These are phyloP conservation scores for Lactifluus subvellereus DNA, from an alignment of 768 basidiomycete species.

Conservation along the genomic window DNA sequence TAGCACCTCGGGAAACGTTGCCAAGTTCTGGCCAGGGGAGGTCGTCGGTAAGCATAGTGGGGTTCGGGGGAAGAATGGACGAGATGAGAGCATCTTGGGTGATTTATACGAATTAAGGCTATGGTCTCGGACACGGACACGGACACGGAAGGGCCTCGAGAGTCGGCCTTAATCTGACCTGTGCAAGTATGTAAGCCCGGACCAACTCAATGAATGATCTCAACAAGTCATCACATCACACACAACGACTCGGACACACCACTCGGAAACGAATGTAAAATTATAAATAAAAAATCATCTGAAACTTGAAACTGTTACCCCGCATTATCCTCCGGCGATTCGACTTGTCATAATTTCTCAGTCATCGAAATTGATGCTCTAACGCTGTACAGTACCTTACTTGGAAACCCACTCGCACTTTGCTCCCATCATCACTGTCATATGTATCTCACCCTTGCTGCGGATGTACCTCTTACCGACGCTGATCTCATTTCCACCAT, in stretches of 20 bases:
- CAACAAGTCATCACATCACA: background rate
- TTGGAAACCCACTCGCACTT: too few species aligned
- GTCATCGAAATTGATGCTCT: background rate
- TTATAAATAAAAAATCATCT: background rate
- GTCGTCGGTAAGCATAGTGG: constrained; percentile 55
- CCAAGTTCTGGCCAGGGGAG: constrained; percentile 83
- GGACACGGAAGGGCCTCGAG: background rate
- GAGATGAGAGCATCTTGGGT: background rate
- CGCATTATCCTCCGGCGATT: background rate
- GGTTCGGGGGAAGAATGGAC: constrained; percentile 13
- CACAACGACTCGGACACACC: too few species aligned
- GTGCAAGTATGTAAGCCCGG: background rate
- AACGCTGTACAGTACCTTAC: background rate
- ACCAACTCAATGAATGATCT: background rate
- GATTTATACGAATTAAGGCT: constrained; percentile 15
- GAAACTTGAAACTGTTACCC: background rate
- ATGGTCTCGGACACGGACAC: background rate
- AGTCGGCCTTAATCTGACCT: background rate
- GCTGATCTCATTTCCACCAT: background rate
- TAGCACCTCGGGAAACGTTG: constrained; percentile 79
- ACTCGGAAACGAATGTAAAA: too few species aligned
- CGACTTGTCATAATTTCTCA: background rate
- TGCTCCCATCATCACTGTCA: background rate
- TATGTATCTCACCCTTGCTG: background rate
- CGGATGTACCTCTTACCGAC: background rate